Conservation (phyloP, 2,329 filamentous ascomycete genomes). For the Seiridium unicorne region DNA sequence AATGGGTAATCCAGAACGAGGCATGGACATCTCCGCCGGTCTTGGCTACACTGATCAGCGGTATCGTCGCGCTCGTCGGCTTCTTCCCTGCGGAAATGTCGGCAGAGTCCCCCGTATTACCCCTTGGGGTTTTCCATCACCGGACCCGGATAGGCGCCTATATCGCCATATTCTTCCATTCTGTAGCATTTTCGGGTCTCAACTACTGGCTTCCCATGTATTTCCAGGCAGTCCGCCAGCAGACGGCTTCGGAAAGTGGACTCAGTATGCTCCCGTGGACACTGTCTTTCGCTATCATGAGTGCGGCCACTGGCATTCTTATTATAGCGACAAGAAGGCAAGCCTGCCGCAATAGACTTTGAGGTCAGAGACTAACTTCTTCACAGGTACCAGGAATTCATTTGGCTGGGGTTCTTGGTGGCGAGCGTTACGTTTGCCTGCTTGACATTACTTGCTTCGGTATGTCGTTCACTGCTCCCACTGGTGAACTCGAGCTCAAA, state of each 20-base stretch:
- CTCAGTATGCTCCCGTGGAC: conserved; percentile 4
- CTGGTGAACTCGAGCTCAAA: neutral
- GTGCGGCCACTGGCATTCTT: neutral
- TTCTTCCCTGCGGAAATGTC: neutral
- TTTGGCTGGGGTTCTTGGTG: neutral
- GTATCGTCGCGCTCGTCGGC: neutral
- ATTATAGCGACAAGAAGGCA: neutral
- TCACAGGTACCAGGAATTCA: neutral
- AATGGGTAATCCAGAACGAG: neutral
- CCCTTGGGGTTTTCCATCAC: neutral
- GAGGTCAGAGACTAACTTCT: neutral
- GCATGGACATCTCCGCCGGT: neutral
- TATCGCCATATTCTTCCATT: conserved; percentile 1
- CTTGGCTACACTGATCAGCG: neutral
- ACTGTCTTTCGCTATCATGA: conserved; percentile 1
- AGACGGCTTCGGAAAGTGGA: neutral
- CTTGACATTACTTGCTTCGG: neutral
- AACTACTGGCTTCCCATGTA: conserved; percentile 3
- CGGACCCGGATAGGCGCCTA: neutral
- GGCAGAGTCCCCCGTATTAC: neutral
- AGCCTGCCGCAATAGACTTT: neutral
- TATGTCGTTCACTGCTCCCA: neutral
- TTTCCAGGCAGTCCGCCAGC: conserved; percentile 1
- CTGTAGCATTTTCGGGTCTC: neutral
- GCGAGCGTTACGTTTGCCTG: neutral